Conservation (phyloP, 306 rosid genomes). For the Oxytropis ochrocephala region DNA sequence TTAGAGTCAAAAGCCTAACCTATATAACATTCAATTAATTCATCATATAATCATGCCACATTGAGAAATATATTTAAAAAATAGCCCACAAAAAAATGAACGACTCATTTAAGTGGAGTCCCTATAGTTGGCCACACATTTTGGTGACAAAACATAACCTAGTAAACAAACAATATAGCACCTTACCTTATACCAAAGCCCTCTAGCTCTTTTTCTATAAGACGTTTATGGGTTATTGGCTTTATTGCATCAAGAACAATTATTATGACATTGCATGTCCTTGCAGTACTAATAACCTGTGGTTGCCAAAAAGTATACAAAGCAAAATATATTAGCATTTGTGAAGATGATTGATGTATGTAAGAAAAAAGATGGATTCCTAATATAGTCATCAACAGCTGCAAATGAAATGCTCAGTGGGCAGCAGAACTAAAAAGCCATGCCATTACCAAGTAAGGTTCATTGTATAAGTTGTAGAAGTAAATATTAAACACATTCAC, state of each 20-base stretch:
- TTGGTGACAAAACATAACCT: neutral
- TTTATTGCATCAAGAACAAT: constrained; percentile 98
- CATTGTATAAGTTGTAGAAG: neutral
- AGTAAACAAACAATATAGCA: constrained; percentile 16
- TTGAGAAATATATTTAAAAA: constrained; percentile 2
- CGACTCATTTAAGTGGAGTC: neutral
- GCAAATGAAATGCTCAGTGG: constrained; percentile 3
- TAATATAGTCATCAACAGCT: neutral
- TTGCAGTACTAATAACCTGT: constrained; percentile 98
- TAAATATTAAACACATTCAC: neutral
- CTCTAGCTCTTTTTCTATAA: constrained; percentile 94
- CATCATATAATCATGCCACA: constrained; percentile 10
- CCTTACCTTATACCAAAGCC: constrained; percentile 96
- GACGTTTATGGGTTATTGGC: constrained; percentile 96
- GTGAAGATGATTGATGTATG: neutral
- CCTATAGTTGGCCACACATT: neutral
- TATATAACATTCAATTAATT: neutral
- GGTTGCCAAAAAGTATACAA: constrained; percentile 18
- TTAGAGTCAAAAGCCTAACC: constrained; percentile 1
- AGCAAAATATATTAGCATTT: constrained; percentile 1
- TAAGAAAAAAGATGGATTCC: neutral
- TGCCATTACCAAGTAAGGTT: neutral
- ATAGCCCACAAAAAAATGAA: neutral
- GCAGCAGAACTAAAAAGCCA: neutral
- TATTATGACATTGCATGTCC: constrained; percentile 95